A percentile compares a stretch with the other conserved stretches of the same genome.
Evolutionary conservation across 768 basidiomycete species (phyloP).

Genomic region (Fomitopsis serialis): DNA sequence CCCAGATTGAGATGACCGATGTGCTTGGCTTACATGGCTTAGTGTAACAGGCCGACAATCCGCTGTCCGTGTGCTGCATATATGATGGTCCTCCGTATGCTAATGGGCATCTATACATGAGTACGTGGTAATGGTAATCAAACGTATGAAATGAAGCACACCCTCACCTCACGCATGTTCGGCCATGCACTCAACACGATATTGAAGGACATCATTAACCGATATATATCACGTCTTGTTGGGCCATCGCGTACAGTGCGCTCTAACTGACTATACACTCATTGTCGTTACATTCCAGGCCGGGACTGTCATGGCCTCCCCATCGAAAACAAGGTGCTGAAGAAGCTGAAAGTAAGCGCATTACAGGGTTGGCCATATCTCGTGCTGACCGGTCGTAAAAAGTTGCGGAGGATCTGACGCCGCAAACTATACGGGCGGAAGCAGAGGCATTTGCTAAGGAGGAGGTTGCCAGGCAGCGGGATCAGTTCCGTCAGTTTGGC

Average conservation of each 20-base stretch:
- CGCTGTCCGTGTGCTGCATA: slow-evolving; percentile 76
- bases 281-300: slow-evolving; percentile 72
- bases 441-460: slow-evolving; percentile 69
- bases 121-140: too few relatives aligned
- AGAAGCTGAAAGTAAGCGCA: slow-evolving; percentile 60
- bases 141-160: too few relatives aligned
- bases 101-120: slow-evolving; percentile 94
- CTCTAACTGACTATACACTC: neutral
- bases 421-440: slow-evolving; percentile 50
- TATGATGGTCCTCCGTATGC: slow-evolving; percentile 98
- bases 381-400: slow-evolving; percentile 27
- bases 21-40: slow-evolving; percentile 4
- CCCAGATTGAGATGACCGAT: neutral
- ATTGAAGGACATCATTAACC: slow-evolving; percentile 91
- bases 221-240: slow-evolving; percentile 77
- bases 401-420: slow-evolving; percentile 39
- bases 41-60: slow-evolving; percentile 67
- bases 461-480: slow-evolving; percentile 70
- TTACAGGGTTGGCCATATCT: neutral
- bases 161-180: slow-evolving; percentile 27
- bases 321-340: slow-evolving; percentile 90
- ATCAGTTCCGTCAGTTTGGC: slow-evolving; percentile 76
- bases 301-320: slow-evolving; percentile 99
- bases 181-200: slow-evolving; percentile 97
- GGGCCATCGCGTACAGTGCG: slow-evolving; percentile 76